Evolutionary conservation across 495 filamentous ascomycete genomes (phyloP), one percentile per base, ranked within the genome.

Genomic region (Penicillium canescens): DNA sequence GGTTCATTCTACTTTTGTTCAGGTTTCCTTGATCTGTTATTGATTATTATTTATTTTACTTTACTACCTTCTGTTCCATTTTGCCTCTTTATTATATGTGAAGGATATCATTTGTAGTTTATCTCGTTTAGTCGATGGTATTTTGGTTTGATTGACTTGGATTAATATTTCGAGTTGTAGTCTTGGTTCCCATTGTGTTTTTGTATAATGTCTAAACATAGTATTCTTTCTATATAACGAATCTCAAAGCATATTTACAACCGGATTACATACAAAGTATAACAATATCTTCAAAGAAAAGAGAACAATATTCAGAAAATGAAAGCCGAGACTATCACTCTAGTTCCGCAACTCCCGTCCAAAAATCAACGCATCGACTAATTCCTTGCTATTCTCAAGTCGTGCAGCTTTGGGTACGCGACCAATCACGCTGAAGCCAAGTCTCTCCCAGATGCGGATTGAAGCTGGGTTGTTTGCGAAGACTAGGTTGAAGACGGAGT

Each of bases 401-500:
- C 73, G 62, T 10, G 64, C 75, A 4, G 72, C 72, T 21, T 67
- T 68, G 11, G 75, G 75, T 20, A 98, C 88, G 3, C 90, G 86
- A 3, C 93, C 94, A 64, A 98, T 92, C 42, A 92, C 85, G 72
- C 91, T 91, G 72, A 98, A 98, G 12, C 94, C 94, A 3, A 98
- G 82, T 4, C 83, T 88, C 67, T 98, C 94, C 94, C 94, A 98
- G 62, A 98, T 97, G 48, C 87, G 86, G 65, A 89, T 89, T 11
- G 92, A 96, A 6, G 90, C 93, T 10, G 91, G 84, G 68, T 98
- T 98, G 47, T 92, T 98, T 71, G 96, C 94, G 72, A 96, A 98
- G 13, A 98, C 94, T 10, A 98, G 86, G 72, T 98, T 98, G 83
- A 98, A 98, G 43, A 98, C 91, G 12, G 89, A 93, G 77, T 97